phyloP scores from a whole-genome alignment of 768 basidiomycete species.

The Bullera alba region DNA sequence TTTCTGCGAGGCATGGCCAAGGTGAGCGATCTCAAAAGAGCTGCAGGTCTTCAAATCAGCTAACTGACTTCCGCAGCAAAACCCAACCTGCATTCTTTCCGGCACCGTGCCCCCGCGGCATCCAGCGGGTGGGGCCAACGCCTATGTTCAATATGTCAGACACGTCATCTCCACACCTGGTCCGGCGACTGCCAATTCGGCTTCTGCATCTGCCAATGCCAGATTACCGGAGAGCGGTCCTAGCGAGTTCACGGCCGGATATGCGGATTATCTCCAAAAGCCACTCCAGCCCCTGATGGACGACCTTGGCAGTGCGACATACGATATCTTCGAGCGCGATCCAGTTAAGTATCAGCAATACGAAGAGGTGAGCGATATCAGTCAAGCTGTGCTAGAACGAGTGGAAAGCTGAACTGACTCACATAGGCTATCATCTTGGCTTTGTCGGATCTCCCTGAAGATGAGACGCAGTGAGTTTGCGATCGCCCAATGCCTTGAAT shows the following conservation, averaged over 20 bases:
- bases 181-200: constrained; percentile 3
- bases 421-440: constrained; percentile 71
- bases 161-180: constrained; percentile 34
- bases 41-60: neutral
- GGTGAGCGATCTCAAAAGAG: constrained; percentile 13
- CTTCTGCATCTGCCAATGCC: neutral
- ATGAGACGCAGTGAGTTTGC: constrained; percentile 56
- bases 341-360: constrained; percentile 94
- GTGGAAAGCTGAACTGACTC: too few relatives aligned
- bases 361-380: constrained; percentile 80
- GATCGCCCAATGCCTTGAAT: neutral
- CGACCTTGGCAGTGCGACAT: constrained; percentile 87
- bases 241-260: constrained; percentile 46
- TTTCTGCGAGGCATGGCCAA: constrained; percentile 71
- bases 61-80: constrained; percentile 55
- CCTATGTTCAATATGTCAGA: constrained; percentile 74
- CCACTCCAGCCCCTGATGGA: constrained; percentile 97
- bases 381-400: too few relatives aligned
- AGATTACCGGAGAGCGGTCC: constrained; percentile 7
- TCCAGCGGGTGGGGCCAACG: constrained; percentile 68
- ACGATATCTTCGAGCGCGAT: constrained; percentile 96
- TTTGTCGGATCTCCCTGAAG: constrained; percentile 61
- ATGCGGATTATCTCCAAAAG: constrained; percentile 91
- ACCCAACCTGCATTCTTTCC: constrained; percentile 74
- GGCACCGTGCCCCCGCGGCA: constrained; percentile 63